phyloP scores from a whole-genome alignment of 108 stramenopile genomes.

The Schizochytrium sp. region DNA sequence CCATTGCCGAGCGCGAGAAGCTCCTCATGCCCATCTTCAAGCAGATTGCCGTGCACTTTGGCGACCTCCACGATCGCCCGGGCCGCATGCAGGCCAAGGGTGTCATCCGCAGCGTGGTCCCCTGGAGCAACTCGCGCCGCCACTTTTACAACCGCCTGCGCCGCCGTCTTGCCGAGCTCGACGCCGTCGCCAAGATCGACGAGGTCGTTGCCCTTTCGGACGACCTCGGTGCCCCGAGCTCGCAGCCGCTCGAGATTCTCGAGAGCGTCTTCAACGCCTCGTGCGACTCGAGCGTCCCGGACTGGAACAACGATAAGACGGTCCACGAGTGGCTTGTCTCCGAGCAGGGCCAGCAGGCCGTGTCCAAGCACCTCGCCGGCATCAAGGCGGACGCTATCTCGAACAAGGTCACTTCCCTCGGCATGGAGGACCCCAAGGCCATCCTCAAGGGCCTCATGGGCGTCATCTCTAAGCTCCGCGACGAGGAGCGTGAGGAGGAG shows the following conservation, averaged over 20 bases:
- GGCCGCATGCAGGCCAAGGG: slow-evolving; percentile 98
- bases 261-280: neutral
- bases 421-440: slow-evolving; percentile 16
- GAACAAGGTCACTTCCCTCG: neutral
- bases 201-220: slow-evolving; percentile 30
- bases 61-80: slow-evolving; percentile 97
- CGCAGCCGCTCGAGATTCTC: neutral
- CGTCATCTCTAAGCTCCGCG: neutral
- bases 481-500: neutral
- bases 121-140: slow-evolving; percentile 73
- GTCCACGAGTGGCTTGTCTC: neutral
- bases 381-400: neutral
- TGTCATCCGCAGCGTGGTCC: slow-evolving; percentile 79
- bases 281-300: neutral
- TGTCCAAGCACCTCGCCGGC: neutral
- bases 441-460: neutral
- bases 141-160: slow-evolving; percentile 96
- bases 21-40: slow-evolving; percentile 77
- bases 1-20: slow-evolving; percentile 58
- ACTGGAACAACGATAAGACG: neutral
- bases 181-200: slow-evolving; percentile 70
- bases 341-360: neutral
- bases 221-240: neutral
- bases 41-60: slow-evolving; percentile 94
- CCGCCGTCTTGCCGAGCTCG: slow-evolving; percentile 91